Evolutionary conservation across 164 flowering plant species (phyloP).

Genomic region (grape (Vitis vinifera)): DNA sequence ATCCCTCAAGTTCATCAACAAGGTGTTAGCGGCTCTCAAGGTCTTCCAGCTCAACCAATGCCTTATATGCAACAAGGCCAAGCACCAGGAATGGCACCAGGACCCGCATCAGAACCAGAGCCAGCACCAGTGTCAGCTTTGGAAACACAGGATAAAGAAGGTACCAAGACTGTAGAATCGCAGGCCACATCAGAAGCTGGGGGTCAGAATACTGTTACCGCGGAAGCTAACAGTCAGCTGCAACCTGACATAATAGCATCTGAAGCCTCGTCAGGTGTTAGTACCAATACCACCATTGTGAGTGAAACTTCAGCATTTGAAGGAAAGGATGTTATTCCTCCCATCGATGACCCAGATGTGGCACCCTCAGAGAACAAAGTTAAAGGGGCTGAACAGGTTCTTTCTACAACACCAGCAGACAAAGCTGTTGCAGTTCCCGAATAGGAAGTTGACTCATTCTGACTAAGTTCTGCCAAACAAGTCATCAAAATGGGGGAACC

Average conservation of each 20-base stretch:
- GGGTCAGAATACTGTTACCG: neutral
- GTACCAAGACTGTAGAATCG: neutral
- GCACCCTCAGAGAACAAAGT: slow-evolving; percentile 3
- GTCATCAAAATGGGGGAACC: too few relatives aligned
- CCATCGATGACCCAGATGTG: neutral
- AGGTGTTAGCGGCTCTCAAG: slow-evolving; percentile 14
- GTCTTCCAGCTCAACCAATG: slow-evolving; percentile 13
- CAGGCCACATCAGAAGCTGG: neutral
- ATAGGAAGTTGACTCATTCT: too few relatives aligned
- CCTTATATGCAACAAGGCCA: slow-evolving; percentile 17
- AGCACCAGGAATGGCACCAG: slow-evolving; percentile 1
- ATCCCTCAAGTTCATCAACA: slow-evolving; percentile 15
- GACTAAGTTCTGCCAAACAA: too few relatives aligned
- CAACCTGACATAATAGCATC: neutral
- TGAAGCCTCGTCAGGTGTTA: neutral
- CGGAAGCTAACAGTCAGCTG: slow-evolving; percentile 8
- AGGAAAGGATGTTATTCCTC: neutral
- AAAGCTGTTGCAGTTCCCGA: neutral
- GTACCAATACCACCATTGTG: neutral
- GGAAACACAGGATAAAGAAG: slow-evolving; percentile 5
- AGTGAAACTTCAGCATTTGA: slow-evolving; percentile 1
- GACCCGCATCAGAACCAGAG: neutral
- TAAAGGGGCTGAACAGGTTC: neutral
- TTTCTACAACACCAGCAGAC: neutral
- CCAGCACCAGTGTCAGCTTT: neutral